Evolutionary conservation across 495 filamentous ascomycete species (phyloP).

Genomic region (Pseudotulostoma volvatum): DNA sequence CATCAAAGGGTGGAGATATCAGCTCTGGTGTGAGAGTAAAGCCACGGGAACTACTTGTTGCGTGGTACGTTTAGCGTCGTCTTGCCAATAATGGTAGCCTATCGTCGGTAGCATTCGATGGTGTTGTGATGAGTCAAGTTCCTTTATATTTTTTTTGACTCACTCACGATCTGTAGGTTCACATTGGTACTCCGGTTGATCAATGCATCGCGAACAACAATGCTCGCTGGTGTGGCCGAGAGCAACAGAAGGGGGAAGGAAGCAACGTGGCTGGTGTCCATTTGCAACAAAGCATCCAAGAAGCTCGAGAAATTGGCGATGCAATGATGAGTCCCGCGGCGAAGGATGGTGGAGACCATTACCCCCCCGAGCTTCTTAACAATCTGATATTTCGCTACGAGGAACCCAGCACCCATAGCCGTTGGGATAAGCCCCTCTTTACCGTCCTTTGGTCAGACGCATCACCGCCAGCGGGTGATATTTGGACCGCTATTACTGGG

Average conservation of each 20-base stretch:
- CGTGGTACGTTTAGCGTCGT: constrained; percentile 51
- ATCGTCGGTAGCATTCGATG: not conserved
- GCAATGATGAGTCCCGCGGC: constrained; percentile 1
- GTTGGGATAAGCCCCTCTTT: constrained; percentile 93
- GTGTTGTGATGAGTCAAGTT: not conserved
- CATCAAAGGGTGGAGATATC: constrained; percentile 95
- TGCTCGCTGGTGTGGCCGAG: constrained; percentile 12
- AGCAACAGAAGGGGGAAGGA: not conserved
- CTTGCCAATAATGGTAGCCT: too few relatives aligned
- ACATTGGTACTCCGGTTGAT: constrained; percentile 63
- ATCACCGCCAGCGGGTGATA: constrained; percentile 43
- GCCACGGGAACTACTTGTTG: constrained; percentile 67
- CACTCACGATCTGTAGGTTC: too few relatives aligned
- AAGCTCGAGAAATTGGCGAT: not conserved
- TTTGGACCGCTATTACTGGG: constrained; percentile 64
- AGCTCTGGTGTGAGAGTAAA: constrained; percentile 89
- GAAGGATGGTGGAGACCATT: constrained; percentile 35
- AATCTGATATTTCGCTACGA: constrained; percentile 93
- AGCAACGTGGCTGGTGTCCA: not conserved
- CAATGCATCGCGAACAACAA: constrained; percentile 39
- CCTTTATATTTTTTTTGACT: too few relatives aligned
- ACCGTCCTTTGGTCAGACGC: constrained; percentile 70
- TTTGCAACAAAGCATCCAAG: constrained; percentile 1
- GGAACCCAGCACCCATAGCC: constrained; percentile 84
- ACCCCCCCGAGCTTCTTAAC: constrained; percentile 57